These are phyloP conservation scores for Colletotrichum scovillei DNA, from an alignment of 2,329 filamentous ascomycete species.

Conservation along the genomic window DNA sequence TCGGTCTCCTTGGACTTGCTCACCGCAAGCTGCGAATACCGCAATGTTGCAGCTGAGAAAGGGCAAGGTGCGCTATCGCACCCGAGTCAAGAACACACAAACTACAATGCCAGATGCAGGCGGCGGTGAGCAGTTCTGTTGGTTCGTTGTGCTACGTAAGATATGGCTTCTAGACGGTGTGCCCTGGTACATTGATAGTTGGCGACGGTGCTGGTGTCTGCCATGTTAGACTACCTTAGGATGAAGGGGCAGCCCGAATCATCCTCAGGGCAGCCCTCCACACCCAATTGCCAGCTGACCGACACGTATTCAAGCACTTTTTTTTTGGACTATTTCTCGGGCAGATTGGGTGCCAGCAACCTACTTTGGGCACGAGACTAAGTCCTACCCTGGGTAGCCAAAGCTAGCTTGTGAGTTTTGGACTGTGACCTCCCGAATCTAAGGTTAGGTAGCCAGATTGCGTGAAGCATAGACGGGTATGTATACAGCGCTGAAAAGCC, in stretches of 20 bases:
- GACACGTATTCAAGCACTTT: background rate
- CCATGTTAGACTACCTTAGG: background rate
- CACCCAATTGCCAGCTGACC: constrained; percentile 15
- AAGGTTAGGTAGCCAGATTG: background rate
- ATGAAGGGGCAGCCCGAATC: background rate
- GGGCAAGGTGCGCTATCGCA: constrained; percentile 9
- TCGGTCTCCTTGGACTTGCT: background rate
- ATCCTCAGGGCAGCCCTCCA: background rate
- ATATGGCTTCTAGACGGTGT: constrained; percentile 13
- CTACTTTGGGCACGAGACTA: constrained; percentile 5
- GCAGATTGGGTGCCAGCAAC: constrained; percentile 10
- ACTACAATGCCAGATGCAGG: constrained; percentile 9
- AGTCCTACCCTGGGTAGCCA: background rate
- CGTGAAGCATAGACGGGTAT: background rate
- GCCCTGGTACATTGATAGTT: background rate
- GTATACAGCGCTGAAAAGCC: background rate
- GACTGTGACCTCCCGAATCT: background rate
- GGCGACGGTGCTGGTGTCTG: background rate
- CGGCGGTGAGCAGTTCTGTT: constrained; percentile 30
- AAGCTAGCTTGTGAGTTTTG: background rate
- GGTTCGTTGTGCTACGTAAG: background rate
- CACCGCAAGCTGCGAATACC: background rate
- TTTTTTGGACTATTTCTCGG: background rate
- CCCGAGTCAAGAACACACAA: constrained; percentile 5
- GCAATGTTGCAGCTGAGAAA: background rate